Conservation (phyloP, 331 rosid species). For the Prunus yedoensis region DNA sequence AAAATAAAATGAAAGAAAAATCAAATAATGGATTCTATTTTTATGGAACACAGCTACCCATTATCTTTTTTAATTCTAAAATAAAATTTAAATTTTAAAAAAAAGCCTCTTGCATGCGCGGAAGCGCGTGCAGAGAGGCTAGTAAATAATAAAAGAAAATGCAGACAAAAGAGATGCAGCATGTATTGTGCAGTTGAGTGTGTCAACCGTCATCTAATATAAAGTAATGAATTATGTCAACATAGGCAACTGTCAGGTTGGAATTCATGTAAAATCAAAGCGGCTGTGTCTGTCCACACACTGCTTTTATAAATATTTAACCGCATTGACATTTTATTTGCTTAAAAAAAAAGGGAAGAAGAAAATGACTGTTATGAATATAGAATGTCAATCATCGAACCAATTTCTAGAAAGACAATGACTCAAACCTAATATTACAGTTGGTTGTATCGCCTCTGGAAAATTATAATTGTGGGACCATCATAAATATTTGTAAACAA, state of each 20-base stretch:
- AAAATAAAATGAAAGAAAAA: too few species aligned
- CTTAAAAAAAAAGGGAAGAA: not conserved
- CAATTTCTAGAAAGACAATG: not conserved
- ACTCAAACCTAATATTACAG: not conserved
- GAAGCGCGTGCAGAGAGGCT: too few species aligned
- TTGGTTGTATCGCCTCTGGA: too few species aligned
- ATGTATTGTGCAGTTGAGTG: not conserved
- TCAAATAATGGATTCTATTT: too few species aligned
- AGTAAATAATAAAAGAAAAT: too few species aligned
- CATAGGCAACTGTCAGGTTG: not conserved
- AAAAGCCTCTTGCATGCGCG: too few species aligned
- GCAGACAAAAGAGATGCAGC: too few species aligned
- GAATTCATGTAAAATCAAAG: not conserved
- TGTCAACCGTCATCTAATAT: not conserved
- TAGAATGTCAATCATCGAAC: not conserved
- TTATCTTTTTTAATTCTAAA: too few species aligned
- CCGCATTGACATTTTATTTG: not conserved
- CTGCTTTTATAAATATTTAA: not conserved
- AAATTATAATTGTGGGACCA: too few species aligned
- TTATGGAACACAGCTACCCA: too few species aligned
- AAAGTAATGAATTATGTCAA: not conserved
- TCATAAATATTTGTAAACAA: too few species aligned
- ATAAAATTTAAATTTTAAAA: too few species aligned
- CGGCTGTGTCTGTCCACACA: not conserved
- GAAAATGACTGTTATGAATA: not conserved